Base-by-base conservation (phyloP, 306 rosid species). In the Fagus crenata region DNA sequence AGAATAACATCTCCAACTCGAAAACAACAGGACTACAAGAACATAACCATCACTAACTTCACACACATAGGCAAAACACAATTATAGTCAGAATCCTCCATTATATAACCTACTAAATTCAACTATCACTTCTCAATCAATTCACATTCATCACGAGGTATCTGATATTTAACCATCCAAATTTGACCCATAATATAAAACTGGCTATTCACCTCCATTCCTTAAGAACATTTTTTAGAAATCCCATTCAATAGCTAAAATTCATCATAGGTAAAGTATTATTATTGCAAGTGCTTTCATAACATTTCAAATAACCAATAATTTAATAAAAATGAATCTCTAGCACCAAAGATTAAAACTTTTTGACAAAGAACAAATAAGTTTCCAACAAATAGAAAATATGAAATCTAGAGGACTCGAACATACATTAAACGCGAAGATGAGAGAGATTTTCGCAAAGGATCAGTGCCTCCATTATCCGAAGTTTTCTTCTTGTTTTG, bases 381-480 rank as follows among this genome's bases (percentile, higher is more conserved):
- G 37, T 28, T 2, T 7, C 7, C 11, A 32, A 59, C n/a, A 59
- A 3, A 55, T 1, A 4, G 5, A 42, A 35, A 31, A 53, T 18
- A 8, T 5, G 18, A 37, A 2, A 77, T 18, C 56, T 56, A 49
- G 15, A 28, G 33, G 18, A 39, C 4, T 67, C 13, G 46, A 54
- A 81, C 84, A 33, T 85, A 95, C 97, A 77, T n/a, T 33, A 82
- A 41, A 67, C 95, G 95, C n/a, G 83, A 53, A 15, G 86, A 51
- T 1, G 84, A 71, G 72, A 84, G 17, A 3, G 97, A 81, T 84
- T 84, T 96, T 55, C 93, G 85, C 15, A 79, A 3, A 41, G 15
- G 12, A 6, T 88, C 97, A 22, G 53, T 77, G 53, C 71, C 77
- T 77, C 80, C 90, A 79, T 82, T 83, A 15, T 90, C 93, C 40